These are phyloP conservation scores for Xerocomellus intermedius DNA, from an alignment of 768 basidiomycete genomes.

Conservation along the genomic window DNA sequence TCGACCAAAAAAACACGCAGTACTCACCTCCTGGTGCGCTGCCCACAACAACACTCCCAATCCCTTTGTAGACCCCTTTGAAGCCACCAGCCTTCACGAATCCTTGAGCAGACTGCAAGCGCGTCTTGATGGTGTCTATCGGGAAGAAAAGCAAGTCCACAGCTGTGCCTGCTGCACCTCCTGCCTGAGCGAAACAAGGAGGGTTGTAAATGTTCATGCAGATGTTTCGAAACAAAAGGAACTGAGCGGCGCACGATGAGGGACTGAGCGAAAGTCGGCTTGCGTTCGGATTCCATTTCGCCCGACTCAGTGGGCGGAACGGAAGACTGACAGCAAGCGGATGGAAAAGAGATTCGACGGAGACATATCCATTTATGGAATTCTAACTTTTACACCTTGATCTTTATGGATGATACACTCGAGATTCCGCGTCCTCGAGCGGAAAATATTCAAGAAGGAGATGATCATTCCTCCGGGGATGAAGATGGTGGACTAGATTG, in stretches of 20 bases:
- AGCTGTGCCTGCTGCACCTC: constrained; percentile 87
- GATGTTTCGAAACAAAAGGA: constrained; percentile 2
- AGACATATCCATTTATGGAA: constrained; percentile 12
- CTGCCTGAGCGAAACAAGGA: constrained; percentile 52
- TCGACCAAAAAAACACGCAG: background rate
- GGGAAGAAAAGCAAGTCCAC: constrained; percentile 97
- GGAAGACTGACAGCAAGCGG: constrained; percentile 1
- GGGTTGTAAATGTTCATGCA: constrained; percentile 12
- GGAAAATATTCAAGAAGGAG: constrained; percentile 23
- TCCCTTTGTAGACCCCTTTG: constrained; percentile 85
- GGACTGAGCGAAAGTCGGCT: constrained; percentile 46
- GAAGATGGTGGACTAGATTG: constrained; percentile 79
- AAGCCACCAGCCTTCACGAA: constrained; percentile 87
- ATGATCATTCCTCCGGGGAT: constrained; percentile 61
- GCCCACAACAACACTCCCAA: constrained; percentile 92
- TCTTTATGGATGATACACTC: constrained; percentile 60
- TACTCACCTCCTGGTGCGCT: constrained; percentile 89
- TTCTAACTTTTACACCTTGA: too few relatives aligned
- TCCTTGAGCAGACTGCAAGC: constrained; percentile 85
- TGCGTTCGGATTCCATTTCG: constrained; percentile 31
- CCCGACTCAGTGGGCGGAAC: constrained; percentile 4
- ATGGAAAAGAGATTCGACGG: background rate
- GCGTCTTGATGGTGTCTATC: constrained; percentile 95
- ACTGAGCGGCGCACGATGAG: constrained; percentile 39
- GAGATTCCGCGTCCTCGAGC: constrained; percentile 38